These are phyloP conservation scores for Paraleonurus japonicus DNA, from an alignment of 257 asterid genomes.

Conservation along the genomic window DNA sequence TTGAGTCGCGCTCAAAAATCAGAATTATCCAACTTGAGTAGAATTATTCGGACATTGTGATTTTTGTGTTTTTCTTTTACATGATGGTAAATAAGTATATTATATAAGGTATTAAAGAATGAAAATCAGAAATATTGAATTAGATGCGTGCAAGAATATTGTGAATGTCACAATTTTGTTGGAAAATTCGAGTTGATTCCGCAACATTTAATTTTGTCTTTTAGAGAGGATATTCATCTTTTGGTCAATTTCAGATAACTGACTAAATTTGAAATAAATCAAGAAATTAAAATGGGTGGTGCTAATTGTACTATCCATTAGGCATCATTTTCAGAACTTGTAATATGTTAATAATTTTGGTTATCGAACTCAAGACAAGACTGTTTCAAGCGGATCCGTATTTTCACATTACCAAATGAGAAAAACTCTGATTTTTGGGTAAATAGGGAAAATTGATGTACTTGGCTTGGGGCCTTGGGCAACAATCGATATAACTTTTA, in stretches of 20 bases:
- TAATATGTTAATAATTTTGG: background rate
- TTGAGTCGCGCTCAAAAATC: background rate
- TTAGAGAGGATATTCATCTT: conserved; percentile 9
- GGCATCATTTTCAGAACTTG: conserved; percentile 29
- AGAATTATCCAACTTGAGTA: background rate
- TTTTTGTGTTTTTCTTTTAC: too few relatives aligned
- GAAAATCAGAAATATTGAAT: background rate
- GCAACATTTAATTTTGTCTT: conserved; percentile 16
- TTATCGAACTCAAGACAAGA: background rate
- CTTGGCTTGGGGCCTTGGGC: background rate
- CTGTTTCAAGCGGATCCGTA: background rate
- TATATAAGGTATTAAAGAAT: too few relatives aligned
- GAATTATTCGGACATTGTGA: background rate
- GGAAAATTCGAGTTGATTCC: conserved; percentile 28
- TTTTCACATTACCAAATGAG: background rate
- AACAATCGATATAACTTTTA: too few relatives aligned
- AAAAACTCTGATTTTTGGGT: background rate
- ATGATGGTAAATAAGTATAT: too few relatives aligned
- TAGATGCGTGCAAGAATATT: conserved; percentile 26
- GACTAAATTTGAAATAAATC: conserved; percentile 21
- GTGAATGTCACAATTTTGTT: conserved; percentile 11
- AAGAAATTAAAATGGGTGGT: conserved; percentile 26
- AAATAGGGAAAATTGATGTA: background rate
- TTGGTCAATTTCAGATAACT: conserved; percentile 23
- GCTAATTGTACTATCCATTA: conserved; percentile 31